Conservation (phyloP, 1,284 basidiomycete species). For the Cryptococcus neoformans region DNA sequence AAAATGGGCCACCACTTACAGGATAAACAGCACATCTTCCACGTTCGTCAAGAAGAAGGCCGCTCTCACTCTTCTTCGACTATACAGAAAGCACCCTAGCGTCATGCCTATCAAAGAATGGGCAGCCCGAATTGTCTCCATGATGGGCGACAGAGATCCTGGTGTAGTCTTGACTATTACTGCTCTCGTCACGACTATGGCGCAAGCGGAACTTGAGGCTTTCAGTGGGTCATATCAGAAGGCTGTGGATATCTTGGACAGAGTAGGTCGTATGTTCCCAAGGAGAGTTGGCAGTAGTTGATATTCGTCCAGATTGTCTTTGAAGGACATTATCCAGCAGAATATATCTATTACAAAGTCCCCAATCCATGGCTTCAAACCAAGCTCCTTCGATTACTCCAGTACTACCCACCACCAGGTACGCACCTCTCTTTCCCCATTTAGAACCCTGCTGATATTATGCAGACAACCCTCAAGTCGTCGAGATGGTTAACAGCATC, state of each 20-base stretch:
- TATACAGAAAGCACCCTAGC: slow-evolving; percentile 95
- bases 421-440: slow-evolving; percentile 1
- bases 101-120: slow-evolving; percentile 92
- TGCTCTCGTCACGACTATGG: slow-evolving; percentile 89
- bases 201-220: slow-evolving; percentile 88
- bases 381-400: slow-evolving; percentile 86
- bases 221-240: slow-evolving; percentile 90
- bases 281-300: background rate
- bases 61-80: slow-evolving; percentile 82
- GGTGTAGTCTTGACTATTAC: slow-evolving; percentile 93
- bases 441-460: slow-evolving; percentile 33
- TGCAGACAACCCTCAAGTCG: slow-evolving; percentile 72
- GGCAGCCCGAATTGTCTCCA: slow-evolving; percentile 88
- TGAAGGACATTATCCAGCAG: slow-evolving; percentile 79
- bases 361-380: slow-evolving; percentile 98
- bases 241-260: slow-evolving; percentile 83
- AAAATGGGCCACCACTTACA: background rate
- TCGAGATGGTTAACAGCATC: slow-evolving; percentile 73
- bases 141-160: slow-evolving; percentile 92
- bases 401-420: slow-evolving; percentile 85
- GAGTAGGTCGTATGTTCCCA: slow-evolving; percentile 55
- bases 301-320: slow-evolving; percentile 68
- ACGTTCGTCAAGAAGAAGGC: slow-evolving; percentile 99
- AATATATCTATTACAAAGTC: slow-evolving; percentile 91
- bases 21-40: slow-evolving; percentile 72